Evolutionary conservation across 2,329 filamentous ascomycete species (phyloP), one percentile per base, ranked within the genome.

Genomic region (Balansia obtecta): DNA sequence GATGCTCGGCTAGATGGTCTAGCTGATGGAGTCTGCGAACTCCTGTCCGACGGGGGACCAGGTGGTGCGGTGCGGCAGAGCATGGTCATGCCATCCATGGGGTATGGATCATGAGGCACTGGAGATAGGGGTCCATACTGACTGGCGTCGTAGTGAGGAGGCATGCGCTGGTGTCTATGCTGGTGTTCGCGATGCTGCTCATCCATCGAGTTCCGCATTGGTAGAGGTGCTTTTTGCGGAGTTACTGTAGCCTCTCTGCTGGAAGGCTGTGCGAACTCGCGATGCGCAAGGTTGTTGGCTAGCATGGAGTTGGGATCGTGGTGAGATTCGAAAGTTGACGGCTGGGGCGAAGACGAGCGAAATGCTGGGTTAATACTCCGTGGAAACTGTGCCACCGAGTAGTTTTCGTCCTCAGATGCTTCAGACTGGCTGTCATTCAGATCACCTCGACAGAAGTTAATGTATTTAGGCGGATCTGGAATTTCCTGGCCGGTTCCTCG

Each of bases 361-460:
- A 94, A 97, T 0, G 89, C 87, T 16, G 94, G 91, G 61, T 98
- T 98, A 68, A 96, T 95, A 50, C 86, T 90, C 53, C 93, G 79
- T 53, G 90, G 88, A 61, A 97, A 98, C 62, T 98, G 91, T 4
- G 94, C 94, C 12, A 98, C 88, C 0, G 89, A 95, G 63, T 95
- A 98, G 58, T 78, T 82, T 4, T 90, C 88, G 55, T 95, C 90
- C 20, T 95, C 89, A 0, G 87, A 91, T 11, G 78, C 74, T 55
- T 93, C 88, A 1, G 91, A 96, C 57, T 82, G 81, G 38, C 80
- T 82, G 58, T 98, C 93, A 50, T 83, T 76, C 44, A 84, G 69
- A 64, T 95, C 90, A 15, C 91, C 93, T 11, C 93, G 85, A 65
- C 88, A 94, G 67, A 97, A 98, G 72, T 98, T 96, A 79, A 98